phyloP scores from a whole-genome alignment of 2,329 filamentous ascomycete genomes.

The Amauroascus niger region DNA sequence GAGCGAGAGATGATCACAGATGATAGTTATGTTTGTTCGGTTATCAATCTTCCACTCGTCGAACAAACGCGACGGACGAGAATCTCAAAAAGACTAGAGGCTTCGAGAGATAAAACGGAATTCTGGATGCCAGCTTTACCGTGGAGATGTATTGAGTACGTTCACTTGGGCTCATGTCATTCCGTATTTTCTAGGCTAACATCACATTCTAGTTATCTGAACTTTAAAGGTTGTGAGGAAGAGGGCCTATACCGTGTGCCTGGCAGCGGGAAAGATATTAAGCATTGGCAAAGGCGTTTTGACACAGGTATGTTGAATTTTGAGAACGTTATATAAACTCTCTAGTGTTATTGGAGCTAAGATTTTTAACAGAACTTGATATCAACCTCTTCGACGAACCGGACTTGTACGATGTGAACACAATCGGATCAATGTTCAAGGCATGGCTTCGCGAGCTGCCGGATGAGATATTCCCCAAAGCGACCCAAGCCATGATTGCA shows the following conservation, averaged over 20 bases:
- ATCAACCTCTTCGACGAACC: constrained; percentile 81
- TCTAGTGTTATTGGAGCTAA: neutral
- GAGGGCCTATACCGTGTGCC: constrained; percentile 90
- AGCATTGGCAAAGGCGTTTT: constrained; percentile 86
- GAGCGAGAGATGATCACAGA: constrained; percentile 59
- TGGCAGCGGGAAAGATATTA: constrained; percentile 80
- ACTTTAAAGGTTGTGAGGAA: constrained; percentile 87
- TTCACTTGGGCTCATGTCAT: constrained; percentile 12
- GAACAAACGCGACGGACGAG: constrained; percentile 84
- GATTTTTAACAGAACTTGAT: constrained; percentile 57
- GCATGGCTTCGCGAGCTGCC: constrained; percentile 92
- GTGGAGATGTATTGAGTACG: constrained; percentile 83
- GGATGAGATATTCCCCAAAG: constrained; percentile 84
- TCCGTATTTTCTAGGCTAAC: neutral
- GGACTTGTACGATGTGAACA: constrained; percentile 91
- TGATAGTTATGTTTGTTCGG: constrained; percentile 72
- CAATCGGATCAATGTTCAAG: constrained; percentile 91
- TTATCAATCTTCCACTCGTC: constrained; percentile 76
- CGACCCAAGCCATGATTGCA: constrained; percentile 67
- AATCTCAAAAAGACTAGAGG: constrained; percentile 79
- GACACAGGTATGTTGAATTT: constrained; percentile 55
- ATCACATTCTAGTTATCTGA: constrained; percentile 56
- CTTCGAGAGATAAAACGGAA: constrained; percentile 88
- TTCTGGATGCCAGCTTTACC: constrained; percentile 98
- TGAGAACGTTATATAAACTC: neutral